A percentile compares a stretch with the other conserved stretches of the same genome.
These are phyloP conservation scores for Ceratocystis huliohia DNA, from an alignment of 2,329 filamentous ascomycete genomes.

Conservation along the genomic window DNA sequence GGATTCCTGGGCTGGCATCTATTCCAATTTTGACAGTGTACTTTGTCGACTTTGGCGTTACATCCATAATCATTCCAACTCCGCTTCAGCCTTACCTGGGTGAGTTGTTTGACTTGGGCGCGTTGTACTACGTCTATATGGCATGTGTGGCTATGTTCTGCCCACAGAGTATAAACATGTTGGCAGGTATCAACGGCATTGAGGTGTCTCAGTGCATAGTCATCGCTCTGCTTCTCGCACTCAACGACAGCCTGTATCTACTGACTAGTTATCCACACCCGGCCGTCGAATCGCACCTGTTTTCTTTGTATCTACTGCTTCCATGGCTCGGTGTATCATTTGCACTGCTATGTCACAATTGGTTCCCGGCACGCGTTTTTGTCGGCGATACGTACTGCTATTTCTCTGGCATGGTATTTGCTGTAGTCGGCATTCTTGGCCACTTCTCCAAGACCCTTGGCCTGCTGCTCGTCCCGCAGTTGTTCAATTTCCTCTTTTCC, in stretches of 20 bases:
- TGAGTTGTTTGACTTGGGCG: slow-evolving; percentile 67
- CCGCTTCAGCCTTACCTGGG: slow-evolving; percentile 76
- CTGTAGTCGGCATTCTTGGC: slow-evolving; percentile 87
- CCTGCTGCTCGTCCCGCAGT: slow-evolving; percentile 80
- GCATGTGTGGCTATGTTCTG: slow-evolving; percentile 92
- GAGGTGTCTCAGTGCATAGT: slow-evolving; percentile 91
- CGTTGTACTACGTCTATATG: slow-evolving; percentile 94
- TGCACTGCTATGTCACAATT: slow-evolving; percentile 81
- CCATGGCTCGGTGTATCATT: slow-evolving; percentile 88
- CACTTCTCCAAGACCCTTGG: slow-evolving; percentile 97
- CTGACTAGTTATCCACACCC: slow-evolving; percentile 76
- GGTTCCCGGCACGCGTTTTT: slow-evolving; percentile 90
- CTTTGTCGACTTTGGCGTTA: slow-evolving; percentile 97
- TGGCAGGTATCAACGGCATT: slow-evolving; percentile 98
- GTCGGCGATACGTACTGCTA: slow-evolving; percentile 99
- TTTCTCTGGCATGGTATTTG: slow-evolving; percentile 98
- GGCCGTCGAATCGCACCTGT: slow-evolving; percentile 87
- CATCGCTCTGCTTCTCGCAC: slow-evolving; percentile 66
- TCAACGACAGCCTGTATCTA: slow-evolving; percentile 85
- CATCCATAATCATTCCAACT: slow-evolving; percentile 81
- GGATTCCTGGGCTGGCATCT: slow-evolving; percentile 87
- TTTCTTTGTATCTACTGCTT: slow-evolving; percentile 86
- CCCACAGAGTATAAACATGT: slow-evolving; percentile 97
- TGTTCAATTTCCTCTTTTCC: slow-evolving; percentile 94
- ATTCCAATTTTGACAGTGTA: slow-evolving; percentile 93